A percentile compares a stretch with the other conserved stretches of the same genome.
Evolutionary conservation across 345 rosid species (phyloP).

Genomic region (Xanthoceras sorbifolium): DNA sequence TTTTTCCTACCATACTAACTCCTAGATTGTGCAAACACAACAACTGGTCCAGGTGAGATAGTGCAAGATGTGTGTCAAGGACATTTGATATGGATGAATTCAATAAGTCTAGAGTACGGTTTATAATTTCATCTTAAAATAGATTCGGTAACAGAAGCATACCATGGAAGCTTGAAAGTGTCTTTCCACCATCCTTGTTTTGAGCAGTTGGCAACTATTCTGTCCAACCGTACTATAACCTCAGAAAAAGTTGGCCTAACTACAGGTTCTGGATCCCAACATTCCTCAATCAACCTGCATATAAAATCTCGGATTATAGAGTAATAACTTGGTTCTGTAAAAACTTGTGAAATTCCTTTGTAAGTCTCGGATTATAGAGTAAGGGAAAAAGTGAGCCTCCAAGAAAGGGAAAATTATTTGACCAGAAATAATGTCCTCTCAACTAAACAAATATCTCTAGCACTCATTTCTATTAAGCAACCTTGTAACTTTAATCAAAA

Average conservation of each 20-base stretch:
- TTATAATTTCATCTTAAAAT: neutral
- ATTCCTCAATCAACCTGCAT: constrained; percentile 85
- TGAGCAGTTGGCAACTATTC: constrained; percentile 64
- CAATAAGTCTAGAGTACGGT: neutral
- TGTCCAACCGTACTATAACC: constrained; percentile 79
- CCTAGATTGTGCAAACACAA: neutral
- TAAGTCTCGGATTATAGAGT: neutral
- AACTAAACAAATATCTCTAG: neutral
- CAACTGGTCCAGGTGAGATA: neutral
- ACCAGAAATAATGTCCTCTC: neutral
- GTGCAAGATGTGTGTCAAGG: neutral
- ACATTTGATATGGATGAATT: neutral
- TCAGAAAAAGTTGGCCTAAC: constrained; percentile 78
- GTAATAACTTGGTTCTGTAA: neutral
- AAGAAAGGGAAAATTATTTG: no score
- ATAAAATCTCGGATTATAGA: neutral
- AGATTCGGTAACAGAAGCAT: constrained; percentile 29
- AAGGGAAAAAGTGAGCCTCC: neutral
- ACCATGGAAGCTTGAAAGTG: constrained; percentile 95
- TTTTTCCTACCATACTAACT: neutral
- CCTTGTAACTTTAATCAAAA: neutral
- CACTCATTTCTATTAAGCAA: neutral
- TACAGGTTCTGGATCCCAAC: constrained; percentile 68
- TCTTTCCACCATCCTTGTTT: constrained; percentile 98
- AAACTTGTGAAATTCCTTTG: neutral